Base-by-base conservation (phyloP, 2,329 filamentous ascomycete species). In the Sclerotinia borealis region DNA sequence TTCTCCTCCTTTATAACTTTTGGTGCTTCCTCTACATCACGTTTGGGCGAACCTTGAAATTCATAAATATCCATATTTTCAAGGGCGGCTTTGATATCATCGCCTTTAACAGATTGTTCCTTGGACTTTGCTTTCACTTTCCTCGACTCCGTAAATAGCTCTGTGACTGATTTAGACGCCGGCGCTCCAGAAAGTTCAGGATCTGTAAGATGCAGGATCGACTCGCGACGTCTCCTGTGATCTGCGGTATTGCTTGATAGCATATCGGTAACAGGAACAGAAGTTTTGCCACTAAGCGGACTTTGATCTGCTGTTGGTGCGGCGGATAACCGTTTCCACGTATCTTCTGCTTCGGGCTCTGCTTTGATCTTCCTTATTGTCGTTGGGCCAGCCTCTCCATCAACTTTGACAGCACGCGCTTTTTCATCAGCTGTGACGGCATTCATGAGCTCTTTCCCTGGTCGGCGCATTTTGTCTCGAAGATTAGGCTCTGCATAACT, bases 401-500 rank as follows among this genome's bases (percentile, higher is more conserved):
- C 71, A 22, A 58, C 43, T 48, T 70, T 72, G 17, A 68, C 51
- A 27, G 37, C 59, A 27, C 62, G 66, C 36, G 63, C 79, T 71
- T 82, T 86, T 37, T 81, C 83, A 68, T 88, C 83, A n/a, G 83
- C 85, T 13, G 82, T 77, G 17, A 93, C 90, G 1, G 90, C 90
- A 74, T 92, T 89, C 41, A 88, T 84, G 11, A 93, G 76, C 67
- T 91, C 85, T 72, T 91, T 91, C 1, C 88, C 90, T 27, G 91
- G 90, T 64, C 91, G 83, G 64, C 91, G 84, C 90, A 95, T 93
- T 77, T 95, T 95, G 72, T 88, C 89, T 66, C 89, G 83, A 48
- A 95, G 79, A 71, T 90, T 93, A 1, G 91, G 91, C 74, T 93
- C 90, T 13, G 90, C 89, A 74, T 95, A 95, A 77, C 89, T 93